Base-by-base conservation (phyloP, 2,329 filamentous ascomycete genomes). In the Fusarium longipes region DNA sequence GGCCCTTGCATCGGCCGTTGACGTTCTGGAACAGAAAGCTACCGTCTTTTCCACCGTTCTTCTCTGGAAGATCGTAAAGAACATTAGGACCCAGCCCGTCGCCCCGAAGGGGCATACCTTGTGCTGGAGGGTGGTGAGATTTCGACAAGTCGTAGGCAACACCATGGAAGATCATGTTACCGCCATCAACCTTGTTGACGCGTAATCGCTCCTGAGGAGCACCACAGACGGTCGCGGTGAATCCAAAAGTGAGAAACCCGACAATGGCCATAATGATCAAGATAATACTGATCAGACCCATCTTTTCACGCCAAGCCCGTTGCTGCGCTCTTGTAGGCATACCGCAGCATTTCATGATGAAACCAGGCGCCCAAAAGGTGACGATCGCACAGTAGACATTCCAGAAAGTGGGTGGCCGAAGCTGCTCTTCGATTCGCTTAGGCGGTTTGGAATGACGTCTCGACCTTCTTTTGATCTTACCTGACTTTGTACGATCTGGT, bases 21-120 rank as follows among this genome's bases (percentile, higher is more conserved):
- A 99, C 96, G 70, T 98, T 97, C 77, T 99, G 96, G 81, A 99
- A 99, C 75, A 99, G 81, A 77, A 99, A 99, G 75, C 94, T 98
- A 58, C 93, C 95, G 76, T 99, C 96, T 78, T 92, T 87, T n/a
- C 94, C 96, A 55, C 89, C 90, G 72, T 95, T 88, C 75, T 92
- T 92, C 70, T 91, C 87, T 1, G 90, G 86, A n/a, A 97, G 81
- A 76, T 97, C 93, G 74, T 89, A 98, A 15, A 99, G 82, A 24
- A 99, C 89, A 73, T 98, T 97, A 25, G 91, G 83, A 29, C 85
- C 86, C 3, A 77, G 71, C 18, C 82, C 82, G 61, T 85, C 80
- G 12, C 66, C 52, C 30, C 77, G 76, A 15, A 82, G 77, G 1
- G 91, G 87, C 68, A 99, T 93, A 33, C 94, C 94, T 65, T 88